phyloP scores from a whole-genome alignment of 495 filamentous ascomycete species.

The Usnea hakonensis region DNA sequence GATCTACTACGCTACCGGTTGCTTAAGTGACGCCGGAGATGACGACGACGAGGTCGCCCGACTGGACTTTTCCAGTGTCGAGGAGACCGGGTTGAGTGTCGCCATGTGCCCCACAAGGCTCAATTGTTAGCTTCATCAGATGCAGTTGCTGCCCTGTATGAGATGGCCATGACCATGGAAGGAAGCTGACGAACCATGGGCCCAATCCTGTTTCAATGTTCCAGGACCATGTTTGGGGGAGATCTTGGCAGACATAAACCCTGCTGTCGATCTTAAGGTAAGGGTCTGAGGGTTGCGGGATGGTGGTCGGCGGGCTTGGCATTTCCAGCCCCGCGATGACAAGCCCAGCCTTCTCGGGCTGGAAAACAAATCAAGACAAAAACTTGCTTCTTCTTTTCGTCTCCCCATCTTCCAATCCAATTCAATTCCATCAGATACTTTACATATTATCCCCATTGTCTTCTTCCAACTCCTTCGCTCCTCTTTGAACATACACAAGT shows the following conservation, averaged over 20 bases:
- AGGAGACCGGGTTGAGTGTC: background rate
- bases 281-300: background rate
- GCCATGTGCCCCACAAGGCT: background rate
- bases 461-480: too few species aligned
- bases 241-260: background rate
- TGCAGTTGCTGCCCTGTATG: background rate
- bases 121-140: background rate
- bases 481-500: too few species aligned
- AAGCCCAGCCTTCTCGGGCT: background rate
- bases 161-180: background rate
- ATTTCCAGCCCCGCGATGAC: slow-evolving; percentile 3
- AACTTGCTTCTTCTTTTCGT: background rate
- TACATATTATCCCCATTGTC: too few species aligned
- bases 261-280: background rate
- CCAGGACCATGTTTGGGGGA: background rate
- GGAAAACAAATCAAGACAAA: background rate
- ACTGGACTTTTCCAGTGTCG: too few species aligned
- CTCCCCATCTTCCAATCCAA: too few species aligned
- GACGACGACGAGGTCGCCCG: too few species aligned
- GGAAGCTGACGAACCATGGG: background rate
- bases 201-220: background rate
- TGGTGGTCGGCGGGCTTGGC: background rate
- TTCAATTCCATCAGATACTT: too few species aligned
- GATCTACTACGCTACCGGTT: too few species aligned
- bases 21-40: too few species aligned